Evolutionary conservation across 106 monocot genomes (phyloP), one percentile per base, ranked within the genome.

Genomic region (Xerophyta viscosa): DNA sequence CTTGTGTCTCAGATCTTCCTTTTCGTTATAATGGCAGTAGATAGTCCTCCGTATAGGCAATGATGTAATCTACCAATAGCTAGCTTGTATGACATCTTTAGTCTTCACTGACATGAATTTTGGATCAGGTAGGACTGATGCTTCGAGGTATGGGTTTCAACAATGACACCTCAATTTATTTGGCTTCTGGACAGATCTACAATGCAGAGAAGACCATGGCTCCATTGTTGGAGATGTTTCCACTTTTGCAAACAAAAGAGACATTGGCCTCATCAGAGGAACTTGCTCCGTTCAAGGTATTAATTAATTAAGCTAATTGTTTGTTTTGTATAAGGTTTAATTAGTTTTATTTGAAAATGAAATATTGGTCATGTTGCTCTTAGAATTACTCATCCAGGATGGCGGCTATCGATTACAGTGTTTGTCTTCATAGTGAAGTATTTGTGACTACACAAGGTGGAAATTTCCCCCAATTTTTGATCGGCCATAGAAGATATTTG

Each of bases 361-460:
- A 44, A 30, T 77, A 49, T 50, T 49, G 37, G 18, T 22, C 20
- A 15, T 51, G 23, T 37, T 63, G 22, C 53, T 50, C 61, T 3
- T 68, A 98, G 96, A 98, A 98, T 48, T 82, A 71, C 55, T 98
- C 89, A 37, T 98, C 96, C 49, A 81, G 89, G 61, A 76, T 96
- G 96, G 96, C 96, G 52, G 96, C 96, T 41, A 68, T 96, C 62
- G 96, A 96, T 60, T 96, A 96, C 60, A 82, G 67, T 41, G 96
- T 98, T 23, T 98, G 89, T 51, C 85, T 98, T 66, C 81, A 86
- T 37, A 82, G 96, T 58, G 96, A 98, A 74, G 89, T 98, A 29
- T 98, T 98, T 74, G 86, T 98, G 59, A 82, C 89, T 21, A 98
- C 96, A 24, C 96, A 98, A 82, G 96, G 96, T 46, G 96, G 96